Evolutionary conservation across 2,329 filamentous ascomycete genomes (phyloP).

Genomic region (Aspergillus felis): DNA sequence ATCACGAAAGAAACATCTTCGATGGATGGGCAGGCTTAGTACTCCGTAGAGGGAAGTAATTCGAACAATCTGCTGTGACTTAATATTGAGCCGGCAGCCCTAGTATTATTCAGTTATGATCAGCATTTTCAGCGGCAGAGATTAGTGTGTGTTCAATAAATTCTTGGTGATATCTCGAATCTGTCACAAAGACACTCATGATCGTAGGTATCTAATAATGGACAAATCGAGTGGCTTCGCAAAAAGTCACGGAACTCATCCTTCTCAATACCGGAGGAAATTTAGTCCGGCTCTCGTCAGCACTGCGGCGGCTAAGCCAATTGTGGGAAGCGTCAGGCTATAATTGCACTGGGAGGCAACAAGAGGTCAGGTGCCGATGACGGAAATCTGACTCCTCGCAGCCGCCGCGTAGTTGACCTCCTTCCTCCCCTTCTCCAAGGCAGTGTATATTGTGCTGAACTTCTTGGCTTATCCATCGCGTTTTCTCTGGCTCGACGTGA

Average conservation of each 20-base stretch:
- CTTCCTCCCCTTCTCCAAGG: slow-evolving; percentile 8
- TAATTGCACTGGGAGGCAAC: slow-evolving; percentile 1
- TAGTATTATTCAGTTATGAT: neutral
- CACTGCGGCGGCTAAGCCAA: neutral
- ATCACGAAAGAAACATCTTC: neutral
- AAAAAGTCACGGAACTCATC: neutral
- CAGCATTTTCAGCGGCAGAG: neutral
- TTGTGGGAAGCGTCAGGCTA: neutral
- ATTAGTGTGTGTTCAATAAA: neutral
- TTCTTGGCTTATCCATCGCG: neutral
- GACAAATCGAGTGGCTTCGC: too few species aligned
- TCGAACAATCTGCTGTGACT: neutral
- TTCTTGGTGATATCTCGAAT: neutral
- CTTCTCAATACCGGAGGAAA: neutral
- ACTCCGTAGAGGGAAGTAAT: neutral
- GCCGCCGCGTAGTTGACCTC: slow-evolving; percentile 7
- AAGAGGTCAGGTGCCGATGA: slow-evolving; percentile 21
- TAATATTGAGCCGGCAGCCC: neutral
- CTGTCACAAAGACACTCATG: neutral
- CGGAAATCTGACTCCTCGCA: slow-evolving; percentile 18
- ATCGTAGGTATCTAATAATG: neutral
- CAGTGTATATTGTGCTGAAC: slow-evolving; percentile 12
- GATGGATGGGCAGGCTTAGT: neutral
- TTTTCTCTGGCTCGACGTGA: neutral
- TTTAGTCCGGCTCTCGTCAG: neutral